These are phyloP conservation scores for Pseudopyricularia cyperi DNA, from an alignment of 2,329 filamentous ascomycete genomes.

Conservation along the genomic window DNA sequence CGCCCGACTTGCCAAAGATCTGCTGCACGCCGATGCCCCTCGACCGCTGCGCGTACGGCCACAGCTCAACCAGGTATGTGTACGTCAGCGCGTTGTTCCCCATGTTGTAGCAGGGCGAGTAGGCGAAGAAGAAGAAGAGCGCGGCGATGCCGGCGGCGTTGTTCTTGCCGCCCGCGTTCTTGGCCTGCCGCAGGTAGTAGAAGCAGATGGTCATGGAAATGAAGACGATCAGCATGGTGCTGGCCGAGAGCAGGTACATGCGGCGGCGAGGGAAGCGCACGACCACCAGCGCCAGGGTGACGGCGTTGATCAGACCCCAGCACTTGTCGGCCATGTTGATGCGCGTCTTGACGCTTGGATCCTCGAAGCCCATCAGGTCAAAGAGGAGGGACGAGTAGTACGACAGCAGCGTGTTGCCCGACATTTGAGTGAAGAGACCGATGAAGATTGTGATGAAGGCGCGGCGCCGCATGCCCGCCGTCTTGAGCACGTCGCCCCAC, in stretches of 20 bases:
- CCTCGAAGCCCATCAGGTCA: constrained; percentile 28
- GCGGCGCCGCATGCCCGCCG: constrained; percentile 25
- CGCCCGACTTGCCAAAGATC: constrained; percentile 23
- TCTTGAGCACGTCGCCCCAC: constrained; percentile 4
- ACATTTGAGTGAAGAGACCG: constrained; percentile 41
- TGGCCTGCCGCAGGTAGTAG: constrained; percentile 6
- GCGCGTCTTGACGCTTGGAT: constrained; percentile 24
- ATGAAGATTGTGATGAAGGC: constrained; percentile 33
- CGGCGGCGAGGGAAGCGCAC: constrained; percentile 17
- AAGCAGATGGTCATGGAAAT: constrained; percentile 12
- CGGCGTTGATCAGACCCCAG: constrained; percentile 24
- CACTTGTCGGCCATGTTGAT: constrained; percentile 33
- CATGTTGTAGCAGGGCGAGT: constrained; percentile 14
- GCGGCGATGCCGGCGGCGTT: constrained; percentile 14
- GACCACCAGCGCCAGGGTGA: constrained; percentile 24
- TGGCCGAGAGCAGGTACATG: constrained; percentile 11
- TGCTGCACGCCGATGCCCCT: constrained; percentile 30
- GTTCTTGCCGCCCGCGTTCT: constrained; percentile 6
- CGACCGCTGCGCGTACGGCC: constrained; percentile 14
- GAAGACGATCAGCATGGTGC: constrained; percentile 12
- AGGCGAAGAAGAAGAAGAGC: constrained; percentile 14
- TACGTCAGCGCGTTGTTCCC: constrained; percentile 13
- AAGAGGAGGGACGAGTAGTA: constrained; percentile 37
- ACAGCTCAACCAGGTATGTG: constrained; percentile 14
- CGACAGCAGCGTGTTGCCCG: constrained; percentile 35